Evolutionary conservation across 805 yeast species (phyloP).

Genomic region (Lipomyces yamadae): DNA sequence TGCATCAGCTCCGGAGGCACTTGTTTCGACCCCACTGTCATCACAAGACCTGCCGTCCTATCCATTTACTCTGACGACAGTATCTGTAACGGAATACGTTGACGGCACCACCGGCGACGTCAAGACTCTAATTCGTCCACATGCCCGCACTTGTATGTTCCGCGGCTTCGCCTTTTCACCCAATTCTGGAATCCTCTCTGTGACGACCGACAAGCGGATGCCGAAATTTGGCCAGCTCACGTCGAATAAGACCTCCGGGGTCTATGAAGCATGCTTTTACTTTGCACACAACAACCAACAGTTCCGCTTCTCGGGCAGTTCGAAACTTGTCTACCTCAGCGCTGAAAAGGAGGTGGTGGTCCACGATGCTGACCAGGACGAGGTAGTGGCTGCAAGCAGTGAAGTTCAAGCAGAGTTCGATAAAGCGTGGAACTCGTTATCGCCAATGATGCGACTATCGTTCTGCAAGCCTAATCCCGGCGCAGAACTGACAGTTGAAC

Average conservation of each 20-base stretch:
- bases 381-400: conserved; percentile 15
- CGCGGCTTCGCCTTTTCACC: conserved; percentile 35
- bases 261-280: conserved; percentile 36
- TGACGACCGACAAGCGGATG: conserved; percentile 36
- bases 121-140: conserved; percentile 25
- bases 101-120: conserved; percentile 10
- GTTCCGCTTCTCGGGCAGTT: conserved; percentile 31
- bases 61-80: conserved; percentile 32
- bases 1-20: background rate
- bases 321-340: conserved; percentile 24
- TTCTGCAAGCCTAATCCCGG: conserved; percentile 36
- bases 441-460: conserved; percentile 29
- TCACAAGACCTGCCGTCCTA: conserved; percentile 5
- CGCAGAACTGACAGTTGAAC: conserved; percentile 17
- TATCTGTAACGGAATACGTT: conserved; percentile 17
- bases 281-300: conserved; percentile 27
- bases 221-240: conserved; percentile 30
- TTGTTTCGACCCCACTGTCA: background rate
- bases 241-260: conserved; percentile 13
- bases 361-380: conserved; percentile 22
- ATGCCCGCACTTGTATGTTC: conserved; percentile 35
- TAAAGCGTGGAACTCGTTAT: conserved; percentile 29
- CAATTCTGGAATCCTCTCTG: conserved; percentile 30
- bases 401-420: conserved; percentile 23
- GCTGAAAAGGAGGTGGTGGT: conserved; percentile 10